Evolutionary conservation across 2,329 filamentous ascomycete genomes (phyloP), one percentile per base, ranked within the genome.

Genomic region (Cladophialophora chaetospira): DNA sequence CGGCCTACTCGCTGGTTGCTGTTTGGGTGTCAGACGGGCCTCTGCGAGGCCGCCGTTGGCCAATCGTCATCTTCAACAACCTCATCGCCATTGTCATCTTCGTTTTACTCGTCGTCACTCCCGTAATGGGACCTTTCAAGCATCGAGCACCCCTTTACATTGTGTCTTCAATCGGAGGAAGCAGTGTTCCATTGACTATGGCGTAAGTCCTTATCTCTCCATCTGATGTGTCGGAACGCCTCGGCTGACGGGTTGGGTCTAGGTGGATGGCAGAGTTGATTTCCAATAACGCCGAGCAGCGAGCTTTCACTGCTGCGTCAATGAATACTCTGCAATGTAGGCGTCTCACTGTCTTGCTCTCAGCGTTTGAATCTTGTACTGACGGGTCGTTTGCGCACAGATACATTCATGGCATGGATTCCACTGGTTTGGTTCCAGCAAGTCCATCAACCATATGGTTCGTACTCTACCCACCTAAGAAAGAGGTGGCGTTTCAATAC

Each of bases 381-480:
- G 45, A 52, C 53, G 28, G 19, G 10, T 29, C 19, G 9, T 10
- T 19, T 31, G n/a, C 43, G 13, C 35, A 44, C 11, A 58, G 58
- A 54, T 33, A 61, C 55, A 23, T 61, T 58, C 42, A 26, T 49
- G 3, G 58, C 57, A 17, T 60, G 57, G 57, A 56, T 60, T 19
- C 57, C 57, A n/a, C 48, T 60, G 23, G 57, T 60, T 29, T 60
- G 57, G 57, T 60, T 60, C 28, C 57, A 60, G 42, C 57, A 60
- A 36, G 29, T 60, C n/a, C 57, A 60, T 29, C 57, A 60, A 45
- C 57, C 57, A 6, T 47, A 60, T 49, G 57, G 57, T 60, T 28
- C 40, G 51, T 56, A n/a, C n/a, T n/a, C n/a, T n/a, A n/a, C n/a
- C n/a, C n/a, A n/a, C n/a, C n/a, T n/a, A n/a, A n/a, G n/a, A n/a